Conservation (phyloP, 2,329 filamentous ascomycete genomes). For the Diaporthe capsici region DNA sequence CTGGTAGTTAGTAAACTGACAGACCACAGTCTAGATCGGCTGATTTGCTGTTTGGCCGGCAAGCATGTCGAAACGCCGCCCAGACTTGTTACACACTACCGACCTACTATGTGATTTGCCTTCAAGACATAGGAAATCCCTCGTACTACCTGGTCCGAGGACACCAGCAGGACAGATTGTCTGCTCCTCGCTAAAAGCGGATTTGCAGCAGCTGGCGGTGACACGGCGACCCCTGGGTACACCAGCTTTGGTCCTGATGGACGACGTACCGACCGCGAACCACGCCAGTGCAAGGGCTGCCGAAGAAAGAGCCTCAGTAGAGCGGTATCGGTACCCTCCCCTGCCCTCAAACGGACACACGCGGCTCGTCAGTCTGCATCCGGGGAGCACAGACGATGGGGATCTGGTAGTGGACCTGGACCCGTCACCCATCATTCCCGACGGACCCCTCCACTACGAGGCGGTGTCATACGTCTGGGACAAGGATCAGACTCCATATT, state of each 20-base stretch:
- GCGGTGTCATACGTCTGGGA: neutral
- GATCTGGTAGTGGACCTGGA: slow-evolving; percentile 6
- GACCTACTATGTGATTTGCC: no score
- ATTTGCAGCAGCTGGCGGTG: neutral
- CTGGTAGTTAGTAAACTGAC: no score
- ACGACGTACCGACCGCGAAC: neutral
- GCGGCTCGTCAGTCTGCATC: slow-evolving; percentile 2
- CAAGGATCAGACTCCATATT: neutral
- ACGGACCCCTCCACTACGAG: neutral
- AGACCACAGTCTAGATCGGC: neutral
- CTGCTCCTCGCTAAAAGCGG: neutral
- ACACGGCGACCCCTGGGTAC: neutral
- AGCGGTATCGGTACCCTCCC: neutral
- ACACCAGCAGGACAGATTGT: neutral
- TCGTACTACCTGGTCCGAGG: neutral
- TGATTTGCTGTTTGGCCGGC: neutral
- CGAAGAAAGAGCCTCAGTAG: neutral
- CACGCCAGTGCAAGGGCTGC: neutral
- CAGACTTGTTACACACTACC: no score
- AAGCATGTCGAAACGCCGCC: neutral
- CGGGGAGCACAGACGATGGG: neutral
- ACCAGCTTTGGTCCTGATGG: neutral
- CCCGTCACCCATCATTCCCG: neutral
- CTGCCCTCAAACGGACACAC: neutral
- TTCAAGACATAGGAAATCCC: neutral